Base-by-base conservation (phyloP, 768 basidiomycete species). In the Tylopilus felleus region DNA sequence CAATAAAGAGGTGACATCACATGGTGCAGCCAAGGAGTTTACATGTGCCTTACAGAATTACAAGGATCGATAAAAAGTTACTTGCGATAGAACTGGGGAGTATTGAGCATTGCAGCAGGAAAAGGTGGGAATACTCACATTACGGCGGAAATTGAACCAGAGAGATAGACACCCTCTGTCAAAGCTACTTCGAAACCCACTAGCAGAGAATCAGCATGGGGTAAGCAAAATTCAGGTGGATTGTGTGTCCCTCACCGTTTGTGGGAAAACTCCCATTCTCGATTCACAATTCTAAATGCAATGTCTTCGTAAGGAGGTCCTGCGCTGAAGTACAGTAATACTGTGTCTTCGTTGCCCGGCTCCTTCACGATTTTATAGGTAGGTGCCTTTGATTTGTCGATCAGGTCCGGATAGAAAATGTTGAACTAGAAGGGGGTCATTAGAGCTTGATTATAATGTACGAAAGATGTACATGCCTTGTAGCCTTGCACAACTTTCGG, bases 401-500 rank as follows among this genome's bases (percentile, higher is more conserved):
- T 98, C 60, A 99, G 85, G 73, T 98, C 97, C 0, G 97, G 97
- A 70, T 98, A 99, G 76, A 99, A 98, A 45, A 99, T 93, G 63
- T 96, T 97, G 76, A 95, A 95, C 84, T 88, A 43, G 5, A 57
- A 46, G 53, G 58, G 8, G 62, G 45, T 58, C 47, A 38, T 66
- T 22, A 63, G 50, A 23, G 10, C 17, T 47, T 49, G 38, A 33
- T 47, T 36, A 21, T 14, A 28, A 10, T 43, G 17, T 17, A 7
- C 21, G 19, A 21, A 51, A 62, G 22, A 19, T 3, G 39, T 22
- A 56, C 74, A 31, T 63, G 83, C 89, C 75, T 98, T 98, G 75
- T 99, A 99, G 48, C 97, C 97, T 71, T 98, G 97, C 9, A 99
- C 97, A 53, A 98, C 95, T 72, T 99, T 99, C 9, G 97, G 97